These are phyloP conservation scores for Glebionis coronaria DNA, from an alignment of 129 eudicot species.

Conservation along the genomic window DNA sequence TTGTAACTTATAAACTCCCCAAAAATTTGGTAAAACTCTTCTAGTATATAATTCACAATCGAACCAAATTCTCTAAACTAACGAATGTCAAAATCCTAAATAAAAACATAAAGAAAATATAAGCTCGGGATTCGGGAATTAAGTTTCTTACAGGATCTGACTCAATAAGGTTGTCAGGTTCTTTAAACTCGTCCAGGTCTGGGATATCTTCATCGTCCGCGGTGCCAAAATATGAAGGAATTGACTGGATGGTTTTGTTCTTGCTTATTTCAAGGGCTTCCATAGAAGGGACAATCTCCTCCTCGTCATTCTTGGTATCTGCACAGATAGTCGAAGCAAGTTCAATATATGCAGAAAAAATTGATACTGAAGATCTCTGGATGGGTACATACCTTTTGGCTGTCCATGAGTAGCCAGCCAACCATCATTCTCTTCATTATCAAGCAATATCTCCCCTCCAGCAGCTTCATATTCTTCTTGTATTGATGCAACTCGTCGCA, in stretches of 20 bases:
- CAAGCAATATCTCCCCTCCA: conserved; percentile 92
- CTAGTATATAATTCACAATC: too few species aligned
- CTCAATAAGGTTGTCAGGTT: conserved; percentile 75
- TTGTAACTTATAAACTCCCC: background rate
- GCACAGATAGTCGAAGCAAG: conserved; percentile 21
- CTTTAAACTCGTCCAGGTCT: conserved; percentile 84
- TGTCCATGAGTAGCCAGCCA: conserved; percentile 98
- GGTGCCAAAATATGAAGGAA: conserved; percentile 78
- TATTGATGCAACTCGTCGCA: conserved; percentile 86
- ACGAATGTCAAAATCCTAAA: background rate
- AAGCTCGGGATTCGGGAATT: background rate
- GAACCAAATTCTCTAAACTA: background rate
- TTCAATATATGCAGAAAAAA: conserved; percentile 4
- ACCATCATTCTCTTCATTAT: conserved; percentile 86
- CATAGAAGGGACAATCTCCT: conserved; percentile 83
- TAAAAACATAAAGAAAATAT: conserved; percentile 8
- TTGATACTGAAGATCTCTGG: background rate
- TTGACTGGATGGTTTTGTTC: conserved; percentile 64
- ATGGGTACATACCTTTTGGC: conserved; percentile 63
- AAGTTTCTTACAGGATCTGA: conserved; percentile 71
- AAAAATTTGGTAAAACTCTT: background rate
- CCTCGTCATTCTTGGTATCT: conserved; percentile 64
- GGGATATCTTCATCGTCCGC: conserved; percentile 90
- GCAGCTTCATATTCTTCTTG: conserved; percentile 98
- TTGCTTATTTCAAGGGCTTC: conserved; percentile 79